These are phyloP conservation scores for Pholiota adiposa DNA, from an alignment of 1,284 basidiomycete genomes.

Conservation along the genomic window DNA sequence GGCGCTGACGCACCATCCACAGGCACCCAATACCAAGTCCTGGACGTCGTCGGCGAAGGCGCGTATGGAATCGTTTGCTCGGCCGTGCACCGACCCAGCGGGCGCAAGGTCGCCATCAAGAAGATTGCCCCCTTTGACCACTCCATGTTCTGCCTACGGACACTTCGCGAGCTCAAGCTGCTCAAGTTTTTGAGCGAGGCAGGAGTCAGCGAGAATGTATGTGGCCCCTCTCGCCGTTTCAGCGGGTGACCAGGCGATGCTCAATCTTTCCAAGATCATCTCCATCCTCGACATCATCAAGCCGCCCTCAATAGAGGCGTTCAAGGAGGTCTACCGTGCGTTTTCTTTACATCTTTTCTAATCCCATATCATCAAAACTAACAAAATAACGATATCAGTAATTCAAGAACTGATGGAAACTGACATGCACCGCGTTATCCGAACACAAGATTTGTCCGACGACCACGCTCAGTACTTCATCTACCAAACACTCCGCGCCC, in stretches of 20 bases:
- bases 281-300: slow-evolving; percentile 95
- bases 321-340: slow-evolving; percentile 91
- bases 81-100: slow-evolving; percentile 80
- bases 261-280: slow-evolving; percentile 70
- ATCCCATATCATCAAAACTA: slow-evolving; percentile 39
- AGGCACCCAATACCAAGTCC: slow-evolving; percentile 84
- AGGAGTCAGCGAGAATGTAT: slow-evolving; percentile 90
- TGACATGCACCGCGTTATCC: slow-evolving; percentile 89
- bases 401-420: slow-evolving; percentile 79
- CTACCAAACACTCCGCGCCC: slow-evolving; percentile 84
- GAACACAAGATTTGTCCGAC: slow-evolving; percentile 85
- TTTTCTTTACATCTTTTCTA: slow-evolving; percentile 73
- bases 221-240: slow-evolving; percentile 32
- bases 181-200: slow-evolving; percentile 91
- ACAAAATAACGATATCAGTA: slow-evolving; percentile 32
- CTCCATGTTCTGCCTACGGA: slow-evolving; percentile 89
- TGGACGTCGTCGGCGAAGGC: slow-evolving; percentile 90
- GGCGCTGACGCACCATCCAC: background rate
- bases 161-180: slow-evolving; percentile 86
- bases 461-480: slow-evolving; percentile 96
- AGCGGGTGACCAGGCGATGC: slow-evolving; percentile 11
- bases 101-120: slow-evolving; percentile 87
- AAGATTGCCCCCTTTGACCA: slow-evolving; percentile 94
- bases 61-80: slow-evolving; percentile 91
- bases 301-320: slow-evolving; percentile 85